These are phyloP conservation scores for Pittosporum tobira DNA, from an alignment of 129 eudicot species.

Conservation along the genomic window DNA sequence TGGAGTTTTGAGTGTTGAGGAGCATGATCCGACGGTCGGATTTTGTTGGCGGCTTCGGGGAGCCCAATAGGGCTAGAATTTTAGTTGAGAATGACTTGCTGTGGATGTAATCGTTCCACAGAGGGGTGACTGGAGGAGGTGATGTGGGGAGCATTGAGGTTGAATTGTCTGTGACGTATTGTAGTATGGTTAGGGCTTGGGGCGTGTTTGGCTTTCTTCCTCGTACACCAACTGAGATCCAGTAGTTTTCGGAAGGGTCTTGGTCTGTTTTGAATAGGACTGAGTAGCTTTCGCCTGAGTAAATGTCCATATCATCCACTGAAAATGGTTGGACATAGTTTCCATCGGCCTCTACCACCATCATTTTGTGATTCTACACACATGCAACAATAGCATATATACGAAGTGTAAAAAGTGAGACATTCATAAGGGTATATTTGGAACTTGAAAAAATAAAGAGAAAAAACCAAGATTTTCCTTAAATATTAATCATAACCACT, in stretches of 20 bases:
- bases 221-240: conserved; percentile 48
- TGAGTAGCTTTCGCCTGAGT: conserved; percentile 66
- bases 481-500: no score
- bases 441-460: no score
- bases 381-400: neutral
- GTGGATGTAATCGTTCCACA: conserved; percentile 40
- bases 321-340: conserved; percentile 48
- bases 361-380: conserved; percentile 50
- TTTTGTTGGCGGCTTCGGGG: conserved; percentile 31
- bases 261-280: conserved; percentile 40
- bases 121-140: conserved; percentile 40
- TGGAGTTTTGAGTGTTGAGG: conserved; percentile 55
- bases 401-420: no score
- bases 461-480: no score
- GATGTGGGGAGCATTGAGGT: conserved; percentile 34
- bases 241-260: conserved; percentile 35
- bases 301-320: conserved; percentile 46
- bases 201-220: conserved; percentile 49
- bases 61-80: conserved; percentile 25
- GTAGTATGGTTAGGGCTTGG: conserved; percentile 42
- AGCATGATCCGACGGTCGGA: conserved; percentile 38
- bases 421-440: no score
- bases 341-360: conserved; percentile 66
- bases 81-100: conserved; percentile 37
- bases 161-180: conserved; percentile 19